Base-by-base conservation (phyloP, 139 green algal species). In the Raphidocelis subcapitata region DNA sequence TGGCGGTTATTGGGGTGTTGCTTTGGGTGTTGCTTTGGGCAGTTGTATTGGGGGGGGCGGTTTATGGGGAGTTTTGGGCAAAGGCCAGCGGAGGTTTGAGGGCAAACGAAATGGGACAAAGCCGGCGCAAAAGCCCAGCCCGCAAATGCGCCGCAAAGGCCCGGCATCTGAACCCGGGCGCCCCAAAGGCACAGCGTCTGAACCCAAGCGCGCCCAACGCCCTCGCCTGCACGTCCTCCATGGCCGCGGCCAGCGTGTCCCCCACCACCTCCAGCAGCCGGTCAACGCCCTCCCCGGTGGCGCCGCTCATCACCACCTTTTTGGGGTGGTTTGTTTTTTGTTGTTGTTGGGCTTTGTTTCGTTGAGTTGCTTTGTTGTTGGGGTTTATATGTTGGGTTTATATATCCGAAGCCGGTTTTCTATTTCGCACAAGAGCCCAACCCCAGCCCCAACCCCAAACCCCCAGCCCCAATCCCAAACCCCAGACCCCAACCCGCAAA, bases 221-320 rank as follows among this genome's bases (percentile, higher is more conserved):
- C 21, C 36, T 32, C 26, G 70, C 80, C 65, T 75, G 61, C 62
- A 82, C 61, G 36, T 82, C 67, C n/a, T 65, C 32, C 82, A 87
- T 87, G 59, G 29, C 47, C 23, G 60, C 41, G 44, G 84, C 75
- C 47, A 97, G 57, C 69, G 75, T 79, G 4, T n/a, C 32, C 8
- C 79, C 79, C 0, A 97, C 76, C 0, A 82, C 32, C 0, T 65
- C 67, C 59, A 96, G 69, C 72, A 98, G 78, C 18, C 87, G 76
- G 0, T 81, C 68, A 61, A 97, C 49, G 2, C 94, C 94, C 68
- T 94, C 88, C 2, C 89, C 92, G 0, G 85, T 90, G 56, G 60
- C 55, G 3, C 80, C 87, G 15, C 76, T 89, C 33, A 92, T 85
- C 55, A 83, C 89, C 36, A 90, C 78, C 16, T 78, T 87, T 69